Base-by-base conservation (phyloP, 148 eudicot species). In the Nyssa sinensis region DNA sequence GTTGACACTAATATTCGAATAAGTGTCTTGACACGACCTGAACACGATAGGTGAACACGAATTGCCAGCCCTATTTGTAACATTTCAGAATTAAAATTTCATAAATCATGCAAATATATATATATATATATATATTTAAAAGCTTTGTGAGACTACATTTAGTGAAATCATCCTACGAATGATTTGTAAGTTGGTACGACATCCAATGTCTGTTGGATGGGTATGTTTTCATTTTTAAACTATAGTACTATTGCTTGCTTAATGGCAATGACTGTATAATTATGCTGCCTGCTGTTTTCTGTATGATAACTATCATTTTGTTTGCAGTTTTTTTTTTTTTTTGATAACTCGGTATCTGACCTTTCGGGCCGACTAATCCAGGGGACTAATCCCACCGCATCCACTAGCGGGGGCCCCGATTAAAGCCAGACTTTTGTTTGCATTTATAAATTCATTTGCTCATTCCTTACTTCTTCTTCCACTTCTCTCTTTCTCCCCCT, bases 401-500 rank as follows among this genome's bases (percentile, higher is more conserved):
- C n/a, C n/a, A n/a, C n/a, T n/a, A n/a, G n/a, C n/a, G n/a, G n/a
- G n/a, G n/a, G n/a, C n/a, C n/a, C n/a, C n/a, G n/a, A n/a, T n/a
- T n/a, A n/a, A n/a, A n/a, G n/a, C n/a, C n/a, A n/a, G n/a, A 19
- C 37, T 27, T 24, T 49, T 65, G 23, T 62, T 17, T 74, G 1
- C 23, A 47, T 32, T 0, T 31, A 13, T 65, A 64, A 1, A 34
- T 34, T 71, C 24, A 32, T 27, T 63, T 24, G 13, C 51, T 27
- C 70, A n/a, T 35, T 24, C 3, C 55, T 44, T 41, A 55, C 64
- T 32, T 21, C n/a, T n/a, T n/a, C n/a, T n/a, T n/a, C n/a, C n/a
- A n/a, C n/a, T n/a, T n/a, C n/a, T n/a, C n/a, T 49, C 60, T 31
- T 51, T n/a, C 51, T 63, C 39, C 47, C 39, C 27, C 75, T 72